phyloP scores from a whole-genome alignment of 2,329 filamentous ascomycete species.

The Aspergillus glaucus region DNA sequence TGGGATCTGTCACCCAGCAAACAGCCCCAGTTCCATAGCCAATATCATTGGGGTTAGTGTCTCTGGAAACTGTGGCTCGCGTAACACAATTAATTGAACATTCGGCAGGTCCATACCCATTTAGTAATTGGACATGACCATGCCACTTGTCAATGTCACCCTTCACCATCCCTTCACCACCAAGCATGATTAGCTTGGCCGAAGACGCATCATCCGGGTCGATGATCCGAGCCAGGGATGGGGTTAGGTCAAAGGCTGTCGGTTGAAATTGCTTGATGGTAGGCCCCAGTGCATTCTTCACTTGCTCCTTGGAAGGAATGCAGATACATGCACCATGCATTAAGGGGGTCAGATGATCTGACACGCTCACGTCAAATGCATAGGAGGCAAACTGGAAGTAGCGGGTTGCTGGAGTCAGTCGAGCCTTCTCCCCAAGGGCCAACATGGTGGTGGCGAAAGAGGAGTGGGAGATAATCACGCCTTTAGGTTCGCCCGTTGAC shows the following conservation, averaged over 20 bases:
- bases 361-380: slow-evolving; percentile 5
- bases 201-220: slow-evolving; percentile 8
- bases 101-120: slow-evolving; percentile 3
- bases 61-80: neutral
- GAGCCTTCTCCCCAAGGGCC: slow-evolving; percentile 7
- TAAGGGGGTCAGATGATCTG: neutral
- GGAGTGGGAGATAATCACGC: slow-evolving; percentile 3
- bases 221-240: slow-evolving; percentile 9
- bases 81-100: neutral
- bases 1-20: slow-evolving; percentile 14
- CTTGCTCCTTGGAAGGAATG: slow-evolving; percentile 4
- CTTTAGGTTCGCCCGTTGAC: slow-evolving; percentile 6
- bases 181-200: slow-evolving; percentile 6
- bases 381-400: slow-evolving; percentile 7
- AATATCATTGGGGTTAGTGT: slow-evolving; percentile 3
- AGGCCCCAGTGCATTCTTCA: neutral
- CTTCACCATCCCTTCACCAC: slow-evolving; percentile 5
- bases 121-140: neutral
- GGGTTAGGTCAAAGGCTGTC: slow-evolving; percentile 9
- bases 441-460: slow-evolving; percentile 18
- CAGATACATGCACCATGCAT: slow-evolving; percentile 1
- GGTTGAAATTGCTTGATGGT: slow-evolving; percentile 1
- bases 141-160: neutral
- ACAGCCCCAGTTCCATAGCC: slow-evolving; percentile 1
- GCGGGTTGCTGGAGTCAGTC: neutral